Evolutionary conservation across 768 basidiomycete species (phyloP).

Genomic region (Cytidiella melzeri): DNA sequence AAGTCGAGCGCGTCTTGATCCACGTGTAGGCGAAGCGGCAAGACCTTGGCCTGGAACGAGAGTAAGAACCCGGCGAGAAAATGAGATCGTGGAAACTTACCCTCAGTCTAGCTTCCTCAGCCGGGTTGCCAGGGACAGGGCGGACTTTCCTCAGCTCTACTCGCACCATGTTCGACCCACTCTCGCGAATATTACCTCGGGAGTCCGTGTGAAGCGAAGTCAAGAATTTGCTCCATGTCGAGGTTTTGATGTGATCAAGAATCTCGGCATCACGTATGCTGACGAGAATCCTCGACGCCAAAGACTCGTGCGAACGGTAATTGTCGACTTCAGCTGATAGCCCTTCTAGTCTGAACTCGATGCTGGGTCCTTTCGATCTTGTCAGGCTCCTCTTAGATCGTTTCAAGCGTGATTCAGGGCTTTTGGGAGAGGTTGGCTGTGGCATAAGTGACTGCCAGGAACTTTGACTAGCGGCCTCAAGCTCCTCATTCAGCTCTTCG

Average conservation of each 20-base stretch:
- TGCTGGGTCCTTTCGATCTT: constrained; percentile 71
- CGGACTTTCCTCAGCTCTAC: constrained; percentile 71
- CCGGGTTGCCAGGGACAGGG: constrained; percentile 59
- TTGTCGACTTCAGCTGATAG: constrained; percentile 62
- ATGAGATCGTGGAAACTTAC: constrained; percentile 38
- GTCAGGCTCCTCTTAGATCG: constrained; percentile 38
- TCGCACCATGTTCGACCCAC: constrained; percentile 90
- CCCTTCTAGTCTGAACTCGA: constrained; percentile 75
- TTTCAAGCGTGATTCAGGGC: constrained; percentile 19
- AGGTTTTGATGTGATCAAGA: constrained; percentile 95
- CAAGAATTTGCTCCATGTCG: constrained; percentile 97
- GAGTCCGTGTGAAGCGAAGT: constrained; percentile 81
- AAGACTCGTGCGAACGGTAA: constrained; percentile 45
- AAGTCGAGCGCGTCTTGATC: constrained; percentile 99
- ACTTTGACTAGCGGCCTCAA: constrained; percentile 70
- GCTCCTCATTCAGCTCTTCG: constrained; percentile 74
- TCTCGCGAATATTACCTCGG: constrained; percentile 83
- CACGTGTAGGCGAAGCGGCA: constrained; percentile 88
- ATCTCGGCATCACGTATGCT: constrained; percentile 78
- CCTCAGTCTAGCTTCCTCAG: constrained; percentile 73
- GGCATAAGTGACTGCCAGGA: constrained; percentile 86
- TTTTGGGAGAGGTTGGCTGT: constrained; percentile 37
- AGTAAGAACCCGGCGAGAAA: constrained; percentile 7
- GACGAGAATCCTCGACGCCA: constrained; percentile 62
- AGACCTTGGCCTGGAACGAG: constrained; percentile 66